phyloP scores from a whole-genome alignment of 1,284 basidiomycete species.

The Heterobasidion irregulare region DNA sequence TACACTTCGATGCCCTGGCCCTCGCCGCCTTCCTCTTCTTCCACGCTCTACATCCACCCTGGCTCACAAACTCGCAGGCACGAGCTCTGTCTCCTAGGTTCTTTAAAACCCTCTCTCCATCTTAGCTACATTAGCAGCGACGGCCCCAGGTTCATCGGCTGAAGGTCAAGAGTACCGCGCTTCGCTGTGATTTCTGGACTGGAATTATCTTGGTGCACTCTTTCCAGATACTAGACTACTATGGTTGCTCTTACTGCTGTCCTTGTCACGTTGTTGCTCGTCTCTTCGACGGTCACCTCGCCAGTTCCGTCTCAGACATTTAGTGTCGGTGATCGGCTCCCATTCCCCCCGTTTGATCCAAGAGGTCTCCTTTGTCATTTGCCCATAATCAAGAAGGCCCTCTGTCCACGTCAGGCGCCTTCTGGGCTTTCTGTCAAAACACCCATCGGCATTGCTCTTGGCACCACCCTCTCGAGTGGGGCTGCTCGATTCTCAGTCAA shows the following conservation, averaged over 20 bases:
- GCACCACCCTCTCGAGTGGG: conserved; percentile 37
- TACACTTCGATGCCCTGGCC: conserved; percentile 7
- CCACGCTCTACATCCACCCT: conserved; percentile 1
- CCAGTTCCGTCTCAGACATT: conserved; percentile 16
- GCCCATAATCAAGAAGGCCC: conserved; percentile 27
- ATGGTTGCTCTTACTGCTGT: conserved; percentile 32
- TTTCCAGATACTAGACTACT: conserved; percentile 1
- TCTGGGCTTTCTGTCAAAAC: conserved; percentile 30
- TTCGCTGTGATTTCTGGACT: no score
- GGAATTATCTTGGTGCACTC: background rate
- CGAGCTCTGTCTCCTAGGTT: conserved; percentile 13
- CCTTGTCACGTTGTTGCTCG: conserved; percentile 25
- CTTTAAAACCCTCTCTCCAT: conserved; percentile 16
- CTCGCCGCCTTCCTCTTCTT: conserved; percentile 8
- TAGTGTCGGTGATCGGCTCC: background rate
- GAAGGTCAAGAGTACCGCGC: background rate
- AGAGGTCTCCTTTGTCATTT: conserved; percentile 34
- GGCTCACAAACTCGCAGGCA: conserved; percentile 17
- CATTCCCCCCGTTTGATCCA: conserved; percentile 18
- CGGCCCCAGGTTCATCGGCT: background rate
- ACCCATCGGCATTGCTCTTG: conserved; percentile 45
- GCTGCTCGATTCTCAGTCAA: conserved; percentile 52
- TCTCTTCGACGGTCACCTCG: conserved; percentile 21
- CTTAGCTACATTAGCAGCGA: conserved; percentile 3
- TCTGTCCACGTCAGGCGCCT: conserved; percentile 31